A percentile compares a stretch with the other conserved stretches of the same genome.
These are phyloP conservation scores for Erodium moschatum DNA, from an alignment of 441 rosid species.

Conservation along the genomic window DNA sequence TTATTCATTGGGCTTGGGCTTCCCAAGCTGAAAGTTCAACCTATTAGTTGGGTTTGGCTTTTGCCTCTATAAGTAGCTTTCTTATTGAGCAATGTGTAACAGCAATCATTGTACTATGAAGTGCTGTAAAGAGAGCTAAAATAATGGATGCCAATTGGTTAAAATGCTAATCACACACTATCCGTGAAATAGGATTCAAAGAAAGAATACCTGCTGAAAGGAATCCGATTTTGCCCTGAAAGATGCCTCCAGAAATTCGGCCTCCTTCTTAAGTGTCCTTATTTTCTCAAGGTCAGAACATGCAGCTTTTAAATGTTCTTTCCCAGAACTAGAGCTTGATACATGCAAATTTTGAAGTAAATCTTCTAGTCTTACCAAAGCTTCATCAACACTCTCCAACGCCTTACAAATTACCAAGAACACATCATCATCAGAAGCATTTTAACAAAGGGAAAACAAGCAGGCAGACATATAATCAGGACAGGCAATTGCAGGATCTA, in stretches of 20 bases:
- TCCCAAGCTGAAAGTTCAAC: neutral
- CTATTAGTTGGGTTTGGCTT: neutral
- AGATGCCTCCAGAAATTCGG: slow-evolving; percentile 95
- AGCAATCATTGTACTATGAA: neutral
- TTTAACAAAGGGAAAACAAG: slow-evolving; percentile 15
- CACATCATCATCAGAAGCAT: slow-evolving; percentile 21
- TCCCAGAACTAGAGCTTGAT: slow-evolving; percentile 73
- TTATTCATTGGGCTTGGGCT: neutral
- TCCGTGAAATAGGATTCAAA: slow-evolving; percentile 13
- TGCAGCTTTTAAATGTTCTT: slow-evolving; percentile 87
- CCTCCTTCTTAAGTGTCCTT: slow-evolving; percentile 97
- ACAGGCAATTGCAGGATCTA: slow-evolving; percentile 2
- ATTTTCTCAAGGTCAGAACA: slow-evolving; percentile 96
- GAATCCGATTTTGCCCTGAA: slow-evolving; percentile 92
- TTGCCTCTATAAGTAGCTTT: neutral
- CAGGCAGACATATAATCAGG: slow-evolving; percentile 12
- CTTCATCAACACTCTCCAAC: slow-evolving; percentile 84
- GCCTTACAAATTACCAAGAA: slow-evolving; percentile 46
- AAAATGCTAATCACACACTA: slow-evolving; percentile 2
- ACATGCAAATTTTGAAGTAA: slow-evolving; percentile 73
- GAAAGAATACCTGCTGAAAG: slow-evolving; percentile 50
- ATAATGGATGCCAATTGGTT: neutral
- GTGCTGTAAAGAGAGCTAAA: neutral
- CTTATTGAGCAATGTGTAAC: neutral
- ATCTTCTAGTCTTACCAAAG: slow-evolving; percentile 70